A percentile compares a stretch with the other conserved stretches of the same genome.
Evolutionary conservation across 2,329 filamentous ascomycete genomes (phyloP).

Genomic region (Xylariaceae sp.): DNA sequence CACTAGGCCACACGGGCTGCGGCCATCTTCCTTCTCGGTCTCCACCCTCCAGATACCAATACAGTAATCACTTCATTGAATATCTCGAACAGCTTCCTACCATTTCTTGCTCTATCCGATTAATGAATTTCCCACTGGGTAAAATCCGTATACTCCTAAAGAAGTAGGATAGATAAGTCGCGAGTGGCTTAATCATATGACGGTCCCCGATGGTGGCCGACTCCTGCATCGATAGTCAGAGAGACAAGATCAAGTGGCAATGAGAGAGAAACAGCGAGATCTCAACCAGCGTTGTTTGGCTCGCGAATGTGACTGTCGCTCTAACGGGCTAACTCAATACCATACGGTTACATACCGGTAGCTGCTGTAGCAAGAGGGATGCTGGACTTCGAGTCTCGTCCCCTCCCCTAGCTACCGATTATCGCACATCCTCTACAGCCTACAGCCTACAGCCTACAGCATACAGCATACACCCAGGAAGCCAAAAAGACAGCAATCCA

Average conservation of each 20-base stretch:
- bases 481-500: not conserved
- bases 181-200: conserved; percentile 11
- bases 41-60: conserved; percentile 24
- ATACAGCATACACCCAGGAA: not conserved
- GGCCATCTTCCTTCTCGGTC: conserved; percentile 29
- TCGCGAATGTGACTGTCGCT: not conserved
- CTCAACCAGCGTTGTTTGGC: not conserved
- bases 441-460: too few species aligned
- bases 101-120: conserved; percentile 12
- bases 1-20: conserved; percentile 33
- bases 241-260: not conserved
- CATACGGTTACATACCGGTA: not conserved
- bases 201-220: conserved; percentile 15
- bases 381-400: not conserved
- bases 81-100: conserved; percentile 1
- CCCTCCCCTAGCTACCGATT: not conserved
- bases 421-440: not conserved
- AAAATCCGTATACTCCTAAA: conserved; percentile 16
- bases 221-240: not conserved
- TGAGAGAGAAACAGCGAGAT: conserved; percentile 12
- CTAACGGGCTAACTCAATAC: not conserved
- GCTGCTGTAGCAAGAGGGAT: not conserved
- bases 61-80: conserved; percentile 29
- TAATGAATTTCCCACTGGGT: conserved; percentile 2
- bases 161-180: conserved; percentile 10